phyloP scores from a whole-genome alignment of 2,329 filamentous ascomycete species.

The Ambrosiella xylebori region DNA sequence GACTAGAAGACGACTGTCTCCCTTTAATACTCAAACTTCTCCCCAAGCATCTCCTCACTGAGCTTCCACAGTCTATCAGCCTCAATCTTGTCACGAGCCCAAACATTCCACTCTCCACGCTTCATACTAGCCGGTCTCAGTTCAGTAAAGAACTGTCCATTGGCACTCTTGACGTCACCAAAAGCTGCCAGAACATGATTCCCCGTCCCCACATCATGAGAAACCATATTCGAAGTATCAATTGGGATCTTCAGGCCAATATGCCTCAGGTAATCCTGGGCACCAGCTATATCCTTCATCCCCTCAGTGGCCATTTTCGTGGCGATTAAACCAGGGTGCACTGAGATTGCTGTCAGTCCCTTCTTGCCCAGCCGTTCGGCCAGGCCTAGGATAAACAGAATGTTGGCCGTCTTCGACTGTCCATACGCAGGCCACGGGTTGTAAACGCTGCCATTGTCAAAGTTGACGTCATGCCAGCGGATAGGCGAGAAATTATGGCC shows the following conservation, averaged over 20 bases:
- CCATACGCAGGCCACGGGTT: conserved; percentile 16
- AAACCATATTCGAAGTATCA: not conserved
- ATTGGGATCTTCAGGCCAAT: not conserved
- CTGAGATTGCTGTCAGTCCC: conserved; percentile 5
- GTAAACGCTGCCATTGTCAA: conserved; percentile 12
- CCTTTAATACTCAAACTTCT: conserved; percentile 1
- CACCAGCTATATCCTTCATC: not conserved
- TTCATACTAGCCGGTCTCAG: not conserved
- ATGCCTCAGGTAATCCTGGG: not conserved
- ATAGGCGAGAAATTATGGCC: conserved; percentile 18
- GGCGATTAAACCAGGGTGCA: conserved; percentile 15
- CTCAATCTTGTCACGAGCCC: conserved; percentile 8
- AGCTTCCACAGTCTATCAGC: conserved; percentile 15
- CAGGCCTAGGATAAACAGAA: conserved; percentile 16
- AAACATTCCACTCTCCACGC: conserved; percentile 1
- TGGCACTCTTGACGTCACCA: not conserved
- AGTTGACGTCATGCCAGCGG: conserved; percentile 20
- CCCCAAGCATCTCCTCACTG: conserved; percentile 10
- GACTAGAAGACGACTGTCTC: no score
- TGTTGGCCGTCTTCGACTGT: conserved; percentile 19
- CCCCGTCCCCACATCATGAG: not conserved
- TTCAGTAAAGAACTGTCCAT: not conserved
- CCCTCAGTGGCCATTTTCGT: conserved; percentile 10
- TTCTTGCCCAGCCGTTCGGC: conserved; percentile 10
- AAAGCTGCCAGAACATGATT: conserved; percentile 2